phyloP scores from a whole-genome alignment of 768 basidiomycete genomes.

The Russula abietina region DNA sequence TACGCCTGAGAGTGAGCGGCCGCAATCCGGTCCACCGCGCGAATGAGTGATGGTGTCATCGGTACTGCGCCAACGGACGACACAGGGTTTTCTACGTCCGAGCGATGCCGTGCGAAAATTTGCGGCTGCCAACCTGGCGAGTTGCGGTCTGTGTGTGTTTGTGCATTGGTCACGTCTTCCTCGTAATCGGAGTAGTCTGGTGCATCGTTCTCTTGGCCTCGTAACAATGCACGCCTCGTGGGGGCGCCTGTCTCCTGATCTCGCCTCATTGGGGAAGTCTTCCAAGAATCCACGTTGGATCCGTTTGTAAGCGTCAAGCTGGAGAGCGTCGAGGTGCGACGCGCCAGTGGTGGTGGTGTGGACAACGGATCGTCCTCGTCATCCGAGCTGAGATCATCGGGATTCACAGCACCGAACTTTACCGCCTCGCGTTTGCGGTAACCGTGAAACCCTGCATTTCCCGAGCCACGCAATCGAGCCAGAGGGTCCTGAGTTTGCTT shows the following conservation, averaged over 20 bases:
- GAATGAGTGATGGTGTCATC: conserved; percentile 58
- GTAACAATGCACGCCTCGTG: conserved; percentile 13
- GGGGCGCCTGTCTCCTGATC: conserved; percentile 21
- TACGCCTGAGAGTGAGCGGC: conserved; percentile 39
- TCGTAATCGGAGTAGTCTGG: conserved; percentile 34
- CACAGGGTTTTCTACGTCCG: conserved; percentile 1
- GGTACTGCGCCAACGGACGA: conserved; percentile 41
- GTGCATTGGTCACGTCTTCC: conserved; percentile 28
- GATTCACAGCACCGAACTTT: conserved; percentile 33
- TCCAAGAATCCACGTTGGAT: conserved; percentile 1
- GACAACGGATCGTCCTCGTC: conserved; percentile 35
- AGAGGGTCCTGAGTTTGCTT: conserved; percentile 8
- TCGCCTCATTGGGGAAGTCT: conserved; percentile 24
- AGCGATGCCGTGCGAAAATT: conserved; percentile 41
- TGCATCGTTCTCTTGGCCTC: conserved; percentile 14
- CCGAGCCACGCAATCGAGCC: conserved; percentile 11
- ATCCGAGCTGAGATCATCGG: conserved; percentile 41
- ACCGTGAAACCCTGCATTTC: conserved; percentile 21
- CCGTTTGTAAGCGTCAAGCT: conserved; percentile 29
- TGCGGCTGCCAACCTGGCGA: conserved; percentile 43
- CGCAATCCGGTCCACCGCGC: conserved; percentile 54
- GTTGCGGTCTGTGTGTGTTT: conserved; percentile 20
- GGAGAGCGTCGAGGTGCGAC: conserved; percentile 23
- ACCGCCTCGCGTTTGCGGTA: conserved; percentile 42
- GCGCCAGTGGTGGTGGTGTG: conserved; percentile 15